Base-by-base conservation (phyloP, 2,329 filamentous ascomycete species). In the Coleophoma cylindrospora region DNA sequence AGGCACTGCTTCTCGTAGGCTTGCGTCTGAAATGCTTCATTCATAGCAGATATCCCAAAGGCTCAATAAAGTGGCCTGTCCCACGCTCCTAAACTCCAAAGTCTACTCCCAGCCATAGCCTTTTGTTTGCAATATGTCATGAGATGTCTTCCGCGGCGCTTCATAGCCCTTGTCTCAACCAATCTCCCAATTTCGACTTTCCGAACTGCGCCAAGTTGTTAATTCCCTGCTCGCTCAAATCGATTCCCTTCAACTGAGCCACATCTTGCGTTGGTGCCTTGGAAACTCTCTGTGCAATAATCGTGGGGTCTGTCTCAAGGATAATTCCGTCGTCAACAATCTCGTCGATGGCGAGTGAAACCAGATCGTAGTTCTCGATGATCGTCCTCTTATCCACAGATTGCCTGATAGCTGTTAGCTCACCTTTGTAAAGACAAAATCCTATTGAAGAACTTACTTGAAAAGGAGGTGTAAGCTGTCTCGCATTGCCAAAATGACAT, bases 291-390 rank as follows among this genome's bases (percentile, higher is more conserved):
- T 91, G 91, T 45, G 92, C 87, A 58, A 99, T 89, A 63, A 96
- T 88, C 56, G 94, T 92, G 1, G 94, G 91, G 68, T 99, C 94
- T 1, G 92, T 97, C 74, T 99, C 94, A 54, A 99, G 83, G 61
- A 99, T 92, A 66, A 97, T 95, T 53, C 94, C 94, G 65, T 95
- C 91, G 70, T 96, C 91, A 48, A 95, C 83, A 55, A 95, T 92
- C 71, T 99, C 94, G 70, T 99, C 94, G 57, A 99, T 89, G 41
- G 91, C 89, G 48, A 99, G 82, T 13, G 91, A 88, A 55, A 96
- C 89, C 19, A 97, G 81, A 70, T 97, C 94, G 76, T 97, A 99
- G 80, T 97, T 97, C 73, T 99, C 94, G 65, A 97, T 86, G 59
- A 97, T 91, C 51, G 94, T 97, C 59, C 94, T 86, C 80, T 96